These are phyloP conservation scores for Dipodascus albidus DNA, from an alignment of 805 yeast species.

Conservation along the genomic window DNA sequence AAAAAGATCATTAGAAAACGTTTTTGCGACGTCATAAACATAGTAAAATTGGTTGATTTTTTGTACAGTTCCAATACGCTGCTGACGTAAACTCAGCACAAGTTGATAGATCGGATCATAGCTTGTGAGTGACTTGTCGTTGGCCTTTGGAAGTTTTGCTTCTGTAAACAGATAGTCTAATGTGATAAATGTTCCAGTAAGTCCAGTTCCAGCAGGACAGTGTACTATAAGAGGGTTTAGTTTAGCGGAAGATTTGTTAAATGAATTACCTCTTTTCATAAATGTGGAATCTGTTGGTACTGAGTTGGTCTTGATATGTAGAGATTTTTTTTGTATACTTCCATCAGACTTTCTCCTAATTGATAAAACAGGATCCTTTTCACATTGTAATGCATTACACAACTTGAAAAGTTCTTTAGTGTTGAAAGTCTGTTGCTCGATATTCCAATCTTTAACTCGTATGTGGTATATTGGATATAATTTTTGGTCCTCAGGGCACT, in stretches of 20 bases:
- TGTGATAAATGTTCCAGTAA: slow-evolving; percentile 83
- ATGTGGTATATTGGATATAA: background rate
- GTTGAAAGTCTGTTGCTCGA: background rate
- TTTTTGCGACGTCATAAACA: slow-evolving; percentile 17
- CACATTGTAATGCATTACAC: background rate
- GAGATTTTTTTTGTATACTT: background rate
- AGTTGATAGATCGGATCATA: slow-evolving; percentile 20
- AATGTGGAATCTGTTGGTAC: background rate
- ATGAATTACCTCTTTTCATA: background rate
- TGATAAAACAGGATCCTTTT: background rate
- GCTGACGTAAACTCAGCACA: slow-evolving; percentile 27
- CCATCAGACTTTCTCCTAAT: background rate
- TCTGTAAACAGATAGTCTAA: slow-evolving; percentile 38
- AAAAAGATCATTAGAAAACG: background rate
- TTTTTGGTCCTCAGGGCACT: background rate
- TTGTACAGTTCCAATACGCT: slow-evolving; percentile 33
- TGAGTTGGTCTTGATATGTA: background rate
- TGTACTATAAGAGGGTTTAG: slow-evolving; percentile 56
- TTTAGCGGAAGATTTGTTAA: background rate
- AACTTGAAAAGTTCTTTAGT: background rate
- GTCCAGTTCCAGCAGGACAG: slow-evolving; percentile 95
- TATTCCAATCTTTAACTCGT: background rate
- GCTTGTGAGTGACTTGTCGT: slow-evolving; percentile 18
- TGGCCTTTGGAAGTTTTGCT: slow-evolving; percentile 19
- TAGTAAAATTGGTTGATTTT: slow-evolving; percentile 27